A percentile compares a stretch with the other conserved stretches of the same genome.
Evolutionary conservation across 495 filamentous ascomycete species (phyloP).

Genomic region (Penicillium salamii): DNA sequence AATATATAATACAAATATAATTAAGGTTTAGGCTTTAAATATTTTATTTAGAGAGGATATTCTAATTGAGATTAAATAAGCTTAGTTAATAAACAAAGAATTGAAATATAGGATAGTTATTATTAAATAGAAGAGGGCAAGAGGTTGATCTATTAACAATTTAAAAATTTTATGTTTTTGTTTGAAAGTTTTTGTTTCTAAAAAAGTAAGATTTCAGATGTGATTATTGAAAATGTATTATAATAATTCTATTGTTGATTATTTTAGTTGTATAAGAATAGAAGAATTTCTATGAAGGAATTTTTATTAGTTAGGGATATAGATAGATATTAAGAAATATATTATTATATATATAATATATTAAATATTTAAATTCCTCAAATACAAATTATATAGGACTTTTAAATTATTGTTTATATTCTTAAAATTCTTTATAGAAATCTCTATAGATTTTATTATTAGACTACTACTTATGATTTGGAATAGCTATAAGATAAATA

Average conservation of each 20-base stretch:
- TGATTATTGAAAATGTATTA: not conserved
- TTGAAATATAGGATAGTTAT: no score
- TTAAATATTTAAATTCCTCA: conserved; percentile 9
- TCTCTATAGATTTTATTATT: conserved; percentile 1
- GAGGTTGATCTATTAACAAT: no score
- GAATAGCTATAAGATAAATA: not conserved
- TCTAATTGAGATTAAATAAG: no score
- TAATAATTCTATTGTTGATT: not conserved
- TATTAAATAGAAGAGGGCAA: no score
- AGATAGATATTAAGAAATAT: conserved; percentile 4
- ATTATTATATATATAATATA: conserved; percentile 13
- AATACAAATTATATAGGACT: conserved; percentile 12
- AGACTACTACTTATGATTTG: not conserved
- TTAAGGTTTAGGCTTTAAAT: no score
- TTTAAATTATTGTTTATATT: conserved; percentile 9
- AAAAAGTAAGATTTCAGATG: no score
- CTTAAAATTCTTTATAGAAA: not conserved
- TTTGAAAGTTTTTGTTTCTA: no score
- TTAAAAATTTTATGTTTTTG: no score
- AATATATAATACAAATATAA: no score
- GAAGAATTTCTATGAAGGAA: not conserved
- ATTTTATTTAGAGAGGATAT: no score
- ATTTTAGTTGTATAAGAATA: not conserved
- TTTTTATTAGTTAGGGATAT: not conserved
- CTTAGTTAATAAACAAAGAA: no score